Conservation (phyloP, 2,329 filamentous ascomycete species). For the Neoscytalidium dimidiatum region DNA sequence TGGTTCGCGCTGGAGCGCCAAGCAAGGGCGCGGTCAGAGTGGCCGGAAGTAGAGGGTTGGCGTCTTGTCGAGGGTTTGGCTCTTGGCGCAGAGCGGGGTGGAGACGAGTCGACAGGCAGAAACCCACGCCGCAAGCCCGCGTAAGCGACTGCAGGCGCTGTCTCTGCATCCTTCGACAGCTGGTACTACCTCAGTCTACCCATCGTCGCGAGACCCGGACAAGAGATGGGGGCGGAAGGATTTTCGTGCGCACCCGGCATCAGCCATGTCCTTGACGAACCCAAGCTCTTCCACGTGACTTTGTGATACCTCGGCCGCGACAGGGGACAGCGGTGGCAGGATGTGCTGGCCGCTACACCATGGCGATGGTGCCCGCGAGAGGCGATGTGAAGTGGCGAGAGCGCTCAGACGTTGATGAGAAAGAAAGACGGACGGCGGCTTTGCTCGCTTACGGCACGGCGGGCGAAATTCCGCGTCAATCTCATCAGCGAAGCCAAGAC, state of each 20-base stretch:
- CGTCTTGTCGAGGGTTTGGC: background rate
- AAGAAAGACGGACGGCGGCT: background rate
- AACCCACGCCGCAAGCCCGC: background rate
- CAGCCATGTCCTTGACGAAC: background rate
- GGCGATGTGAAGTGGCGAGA: background rate
- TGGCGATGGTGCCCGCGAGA: background rate
- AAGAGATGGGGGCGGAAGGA: background rate
- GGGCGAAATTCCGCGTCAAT: background rate
- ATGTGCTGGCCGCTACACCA: background rate
- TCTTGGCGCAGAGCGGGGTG: constrained; percentile 5
- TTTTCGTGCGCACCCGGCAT: background rate
- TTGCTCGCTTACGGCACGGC: background rate
- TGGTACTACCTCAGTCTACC: background rate
- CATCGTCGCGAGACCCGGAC: background rate
- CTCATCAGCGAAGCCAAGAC: background rate
- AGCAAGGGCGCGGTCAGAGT: background rate
- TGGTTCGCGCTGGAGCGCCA: background rate
- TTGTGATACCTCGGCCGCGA: background rate
- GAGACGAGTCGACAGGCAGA: background rate
- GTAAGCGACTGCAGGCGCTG: background rate
- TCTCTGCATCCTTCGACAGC: background rate
- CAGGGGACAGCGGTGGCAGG: background rate
- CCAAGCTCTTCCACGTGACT: background rate
- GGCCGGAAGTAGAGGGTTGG: background rate
- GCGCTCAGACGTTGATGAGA: background rate